Conservation (phyloP, 2,329 filamentous ascomycete genomes). For the Microsporum audouinii region DNA sequence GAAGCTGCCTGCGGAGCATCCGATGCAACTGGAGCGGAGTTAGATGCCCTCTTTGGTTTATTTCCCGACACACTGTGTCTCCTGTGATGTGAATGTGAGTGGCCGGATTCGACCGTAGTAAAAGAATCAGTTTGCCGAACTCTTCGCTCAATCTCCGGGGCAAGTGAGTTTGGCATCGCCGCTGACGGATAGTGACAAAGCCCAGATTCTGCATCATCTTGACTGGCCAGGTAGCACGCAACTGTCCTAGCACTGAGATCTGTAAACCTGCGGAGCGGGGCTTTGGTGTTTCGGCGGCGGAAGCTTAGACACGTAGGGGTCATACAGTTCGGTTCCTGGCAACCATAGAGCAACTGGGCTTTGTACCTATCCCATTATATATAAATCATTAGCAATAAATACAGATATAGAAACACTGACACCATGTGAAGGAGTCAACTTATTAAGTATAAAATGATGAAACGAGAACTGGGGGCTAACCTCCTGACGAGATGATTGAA, state of each 20-base stretch:
- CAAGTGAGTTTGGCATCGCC: conserved; percentile 5
- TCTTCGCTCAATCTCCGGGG: not conserved
- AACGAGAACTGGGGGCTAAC: conserved; percentile 32
- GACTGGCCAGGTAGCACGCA: conserved; percentile 67
- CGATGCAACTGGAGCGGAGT: not conserved
- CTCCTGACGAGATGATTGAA: conserved; percentile 55
- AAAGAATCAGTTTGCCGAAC: not conserved
- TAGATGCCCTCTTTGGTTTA: not conserved
- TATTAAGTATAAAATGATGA: not conserved
- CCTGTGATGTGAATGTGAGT: not conserved
- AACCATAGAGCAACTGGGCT: conserved; percentile 71
- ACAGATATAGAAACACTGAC: not conserved
- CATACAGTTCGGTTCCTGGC: conserved; percentile 54
- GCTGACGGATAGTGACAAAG: conserved; percentile 47
- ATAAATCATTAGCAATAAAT: conserved; percentile 9
- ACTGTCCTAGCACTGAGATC: conserved; percentile 70
- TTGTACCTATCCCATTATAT: conserved; percentile 50
- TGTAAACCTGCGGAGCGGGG: conserved; percentile 66
- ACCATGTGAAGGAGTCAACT: not conserved
- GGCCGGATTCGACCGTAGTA: not conserved
- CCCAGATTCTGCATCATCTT: conserved; percentile 60
- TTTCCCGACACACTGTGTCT: not conserved
- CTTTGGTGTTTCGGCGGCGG: conserved; percentile 54
- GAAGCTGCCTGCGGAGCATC: not conserved
- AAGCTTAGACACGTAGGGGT: conserved; percentile 73